Percentiles rank a stretch among this genome's conserved stretches.
Evolutionary conservation across 2,329 filamentous ascomycete genomes (phyloP).

Genomic region (Penicillium janthinellum): DNA sequence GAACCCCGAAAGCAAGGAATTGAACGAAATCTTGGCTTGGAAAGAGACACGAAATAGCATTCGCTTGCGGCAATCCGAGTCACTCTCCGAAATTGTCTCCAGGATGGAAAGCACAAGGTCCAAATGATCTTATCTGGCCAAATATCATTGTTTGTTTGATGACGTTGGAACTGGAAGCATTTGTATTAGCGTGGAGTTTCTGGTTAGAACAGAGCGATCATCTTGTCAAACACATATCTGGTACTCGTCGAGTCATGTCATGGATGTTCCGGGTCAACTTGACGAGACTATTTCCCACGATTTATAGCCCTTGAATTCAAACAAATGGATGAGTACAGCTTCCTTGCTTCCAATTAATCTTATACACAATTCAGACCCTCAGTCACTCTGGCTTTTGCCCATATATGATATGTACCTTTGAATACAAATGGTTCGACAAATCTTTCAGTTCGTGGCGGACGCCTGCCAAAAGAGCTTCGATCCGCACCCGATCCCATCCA

Average conservation of each 20-base stretch:
- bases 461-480: constrained; percentile 42
- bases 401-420: constrained; percentile 34
- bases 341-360: neutral
- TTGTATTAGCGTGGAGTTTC: neutral
- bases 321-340: constrained; percentile 1
- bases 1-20: constrained; percentile 10
- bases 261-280: neutral
- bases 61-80: constrained; percentile 15
- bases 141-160: neutral
- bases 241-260: too few species aligned
- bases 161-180: too few species aligned
- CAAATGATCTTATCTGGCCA: neutral
- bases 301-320: neutral
- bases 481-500: constrained; percentile 40
- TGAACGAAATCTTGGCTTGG: constrained; percentile 23
- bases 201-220: neutral
- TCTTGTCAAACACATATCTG: neutral
- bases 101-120: constrained; percentile 12
- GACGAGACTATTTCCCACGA: neutral
- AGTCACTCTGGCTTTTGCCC: constrained; percentile 28
- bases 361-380: neutral
- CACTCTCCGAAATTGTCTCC: constrained; percentile 16
- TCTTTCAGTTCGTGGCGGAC: constrained; percentile 43
- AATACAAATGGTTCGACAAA: constrained; percentile 41
- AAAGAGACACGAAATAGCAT: constrained; percentile 15